phyloP scores from a whole-genome alignment of 2,329 filamentous ascomycete species.

The Arthrocladium fulminans region DNA sequence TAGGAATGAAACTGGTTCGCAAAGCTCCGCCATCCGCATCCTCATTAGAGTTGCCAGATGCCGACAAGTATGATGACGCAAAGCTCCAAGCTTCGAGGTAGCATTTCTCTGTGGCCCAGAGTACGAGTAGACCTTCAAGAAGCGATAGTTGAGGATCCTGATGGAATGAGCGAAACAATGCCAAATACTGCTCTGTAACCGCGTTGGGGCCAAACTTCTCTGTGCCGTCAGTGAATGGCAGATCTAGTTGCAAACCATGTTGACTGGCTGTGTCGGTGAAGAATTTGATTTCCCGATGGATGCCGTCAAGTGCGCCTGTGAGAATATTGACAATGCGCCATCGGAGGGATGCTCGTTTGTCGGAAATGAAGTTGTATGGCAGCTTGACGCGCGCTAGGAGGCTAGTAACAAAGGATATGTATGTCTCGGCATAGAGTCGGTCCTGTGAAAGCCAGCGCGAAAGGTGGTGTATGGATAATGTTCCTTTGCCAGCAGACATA shows the following conservation, averaged over 20 bases:
- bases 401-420: conserved; percentile 58
- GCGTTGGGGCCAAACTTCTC: conserved; percentile 29
- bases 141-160: conserved; percentile 41
- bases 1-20: conserved; percentile 56
- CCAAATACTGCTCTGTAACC: conserved; percentile 48
- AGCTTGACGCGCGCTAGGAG: conserved; percentile 55
- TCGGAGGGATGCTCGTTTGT: conserved; percentile 34
- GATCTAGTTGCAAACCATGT: conserved; percentile 48
- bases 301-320: conserved; percentile 56
- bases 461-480: conserved; percentile 47
- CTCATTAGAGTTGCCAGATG: not conserved
- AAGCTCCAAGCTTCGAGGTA: conserved; percentile 53
- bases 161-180: conserved; percentile 51
- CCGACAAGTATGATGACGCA: conserved; percentile 22
- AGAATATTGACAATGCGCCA: conserved; percentile 54
- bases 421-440: conserved; percentile 60
- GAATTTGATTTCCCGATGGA: conserved; percentile 58
- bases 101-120: conserved; percentile 66
- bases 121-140: conserved; percentile 61
- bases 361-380: conserved; percentile 34
- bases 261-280: conserved; percentile 56
- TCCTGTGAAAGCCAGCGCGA: conserved; percentile 64
- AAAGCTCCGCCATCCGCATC: conserved; percentile 58
- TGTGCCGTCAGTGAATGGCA: conserved; percentile 11
- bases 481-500: conserved; percentile 54